These are phyloP conservation scores for Candida parachauliodes DNA, from an alignment of 805 yeast genomes.

Conservation along the genomic window DNA sequence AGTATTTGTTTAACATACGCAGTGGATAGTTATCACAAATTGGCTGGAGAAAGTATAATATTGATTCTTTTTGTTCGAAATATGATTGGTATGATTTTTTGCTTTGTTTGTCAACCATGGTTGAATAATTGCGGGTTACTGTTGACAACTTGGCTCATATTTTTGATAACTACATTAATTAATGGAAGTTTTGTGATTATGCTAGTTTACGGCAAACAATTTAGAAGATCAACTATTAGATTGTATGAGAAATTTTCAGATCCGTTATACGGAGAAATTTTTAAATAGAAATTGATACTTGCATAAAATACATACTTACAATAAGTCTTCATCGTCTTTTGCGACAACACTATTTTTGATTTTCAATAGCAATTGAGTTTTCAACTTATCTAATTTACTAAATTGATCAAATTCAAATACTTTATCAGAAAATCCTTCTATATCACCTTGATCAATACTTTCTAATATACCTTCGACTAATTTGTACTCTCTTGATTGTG, in stretches of 20 bases:
- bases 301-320: constrained; percentile 12
- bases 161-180: constrained; percentile 23
- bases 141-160: constrained; percentile 43
- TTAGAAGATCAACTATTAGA: constrained; percentile 13
- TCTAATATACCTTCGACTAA: constrained; percentile 64
- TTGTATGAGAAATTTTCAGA: constrained; percentile 12
- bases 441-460: constrained; percentile 76
- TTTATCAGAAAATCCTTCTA: constrained; percentile 67
- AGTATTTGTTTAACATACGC: constrained; percentile 43
- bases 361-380: constrained; percentile 76
- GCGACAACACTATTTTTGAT: constrained; percentile 71
- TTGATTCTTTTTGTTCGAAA: constrained; percentile 31
- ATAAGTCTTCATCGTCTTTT: constrained; percentile 65
- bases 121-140: constrained; percentile 35
- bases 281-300: too few relatives aligned
- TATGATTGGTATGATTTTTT: constrained; percentile 41
- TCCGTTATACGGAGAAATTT: constrained; percentile 1
- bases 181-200: constrained; percentile 21
- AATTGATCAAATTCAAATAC: constrained; percentile 85
- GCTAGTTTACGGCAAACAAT: constrained; percentile 21
- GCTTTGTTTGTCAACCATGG: constrained; percentile 47
- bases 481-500: constrained; percentile 70
- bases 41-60: constrained; percentile 43
- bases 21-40: constrained; percentile 38
- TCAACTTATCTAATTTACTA: constrained; percentile 85